phyloP scores from a whole-genome alignment of 805 yeast genomes.

The Barnettozyma botsteinii region DNA sequence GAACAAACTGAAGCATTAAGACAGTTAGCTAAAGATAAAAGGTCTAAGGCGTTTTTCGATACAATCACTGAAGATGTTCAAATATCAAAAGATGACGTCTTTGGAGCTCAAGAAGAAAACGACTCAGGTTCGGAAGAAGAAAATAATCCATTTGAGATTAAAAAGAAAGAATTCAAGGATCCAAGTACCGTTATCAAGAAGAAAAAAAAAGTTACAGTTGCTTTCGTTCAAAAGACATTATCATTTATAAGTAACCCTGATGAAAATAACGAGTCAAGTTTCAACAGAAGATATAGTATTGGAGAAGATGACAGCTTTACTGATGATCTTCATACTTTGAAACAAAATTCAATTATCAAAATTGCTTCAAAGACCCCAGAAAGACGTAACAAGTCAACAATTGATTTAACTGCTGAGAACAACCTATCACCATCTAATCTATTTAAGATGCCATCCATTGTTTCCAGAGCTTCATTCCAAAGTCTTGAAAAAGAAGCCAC shows the following conservation, averaged over 20 bases:
- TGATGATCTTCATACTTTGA: slow-evolving; percentile 43
- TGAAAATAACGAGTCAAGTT: slow-evolving; percentile 12
- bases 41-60: slow-evolving; percentile 61
- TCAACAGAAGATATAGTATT: slow-evolving; percentile 24
- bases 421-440: slow-evolving; percentile 19
- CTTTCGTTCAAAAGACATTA: slow-evolving; percentile 50
- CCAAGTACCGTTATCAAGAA: slow-evolving; percentile 23
- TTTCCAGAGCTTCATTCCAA: slow-evolving; percentile 38
- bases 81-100: slow-evolving; percentile 29
- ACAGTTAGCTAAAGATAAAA: slow-evolving; percentile 47
- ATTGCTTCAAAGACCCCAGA: slow-evolving; percentile 27
- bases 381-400: slow-evolving; percentile 10
- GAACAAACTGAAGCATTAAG: slow-evolving; percentile 42
- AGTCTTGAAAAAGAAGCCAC: slow-evolving; percentile 21
- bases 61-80: slow-evolving; percentile 47
- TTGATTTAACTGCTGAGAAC: slow-evolving; percentile 17
- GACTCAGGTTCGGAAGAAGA: slow-evolving; percentile 26
- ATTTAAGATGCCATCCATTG: slow-evolving; percentile 35
- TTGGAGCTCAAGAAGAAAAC: slow-evolving; percentile 23
- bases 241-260: slow-evolving; percentile 41
- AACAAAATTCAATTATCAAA: slow-evolving; percentile 34
- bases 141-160: slow-evolving; percentile 26
- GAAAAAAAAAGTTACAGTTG: slow-evolving; percentile 40
- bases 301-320: slow-evolving; percentile 31
- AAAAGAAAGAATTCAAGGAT: slow-evolving; percentile 21